Conservation (phyloP, 1,139 yeast species). For the Pichia sp. region DNA sequence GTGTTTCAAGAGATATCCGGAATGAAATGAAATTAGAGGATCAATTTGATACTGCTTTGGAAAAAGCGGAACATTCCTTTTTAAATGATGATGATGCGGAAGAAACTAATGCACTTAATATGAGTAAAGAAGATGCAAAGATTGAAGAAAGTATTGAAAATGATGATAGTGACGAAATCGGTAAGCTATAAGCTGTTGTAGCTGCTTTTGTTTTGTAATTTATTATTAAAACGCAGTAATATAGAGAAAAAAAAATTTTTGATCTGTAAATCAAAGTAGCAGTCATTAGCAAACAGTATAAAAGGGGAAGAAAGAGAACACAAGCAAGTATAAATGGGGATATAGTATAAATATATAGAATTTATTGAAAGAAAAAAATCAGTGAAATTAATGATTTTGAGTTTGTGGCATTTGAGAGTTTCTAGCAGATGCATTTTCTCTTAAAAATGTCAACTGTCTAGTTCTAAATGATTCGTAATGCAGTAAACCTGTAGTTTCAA, state of each 20-base stretch:
- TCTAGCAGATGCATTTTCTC: slow-evolving; percentile 63
- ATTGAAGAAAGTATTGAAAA: slow-evolving; percentile 13
- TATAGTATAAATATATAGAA: background rate
- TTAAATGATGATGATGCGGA: background rate
- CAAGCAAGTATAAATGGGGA: background rate
- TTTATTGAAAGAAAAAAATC: background rate
- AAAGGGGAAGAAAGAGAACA: background rate
- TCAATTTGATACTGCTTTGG: slow-evolving; percentile 7
- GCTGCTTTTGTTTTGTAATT: background rate
- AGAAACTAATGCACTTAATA: slow-evolving; percentile 3
- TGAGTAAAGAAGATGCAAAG: slow-evolving; percentile 5
- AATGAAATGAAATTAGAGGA: slow-evolving; percentile 8
- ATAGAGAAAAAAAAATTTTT: no score
- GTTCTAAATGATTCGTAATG: slow-evolving; percentile 94
- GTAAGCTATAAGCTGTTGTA: background rate
- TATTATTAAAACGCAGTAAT: background rate
- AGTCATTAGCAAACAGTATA: slow-evolving; percentile 6
- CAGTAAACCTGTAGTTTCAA: slow-evolving; percentile 81
- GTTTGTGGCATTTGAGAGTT: slow-evolving; percentile 26
- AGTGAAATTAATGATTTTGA: slow-evolving; percentile 5
- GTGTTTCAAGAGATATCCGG: background rate
- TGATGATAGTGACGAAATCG: background rate
- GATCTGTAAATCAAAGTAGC: no score
- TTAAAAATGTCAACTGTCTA: slow-evolving; percentile 87
- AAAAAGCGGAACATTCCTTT: background rate